A percentile compares a stretch with the other conserved stretches of the same genome.
These are phyloP conservation scores for Adiantum capillusveneris DNA, from an alignment of 75 land plant species.

Conservation along the genomic window DNA sequence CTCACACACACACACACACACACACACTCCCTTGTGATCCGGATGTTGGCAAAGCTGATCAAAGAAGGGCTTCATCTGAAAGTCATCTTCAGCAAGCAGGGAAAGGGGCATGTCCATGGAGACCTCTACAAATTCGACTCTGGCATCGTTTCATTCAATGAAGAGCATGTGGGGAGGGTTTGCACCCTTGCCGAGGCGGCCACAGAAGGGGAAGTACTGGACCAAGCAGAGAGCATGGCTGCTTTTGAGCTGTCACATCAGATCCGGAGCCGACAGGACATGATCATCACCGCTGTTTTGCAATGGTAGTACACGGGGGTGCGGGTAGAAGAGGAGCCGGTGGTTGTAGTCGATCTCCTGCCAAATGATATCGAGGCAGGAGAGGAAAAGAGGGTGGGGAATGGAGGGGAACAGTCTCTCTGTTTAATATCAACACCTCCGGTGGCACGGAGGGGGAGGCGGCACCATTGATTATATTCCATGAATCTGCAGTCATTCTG, in stretches of 20 bases:
- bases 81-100: background rate
- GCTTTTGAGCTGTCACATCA: background rate
- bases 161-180: background rate
- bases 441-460: too few relatives aligned
- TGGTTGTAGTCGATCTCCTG: background rate
- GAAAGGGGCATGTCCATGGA: background rate
- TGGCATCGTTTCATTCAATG: background rate
- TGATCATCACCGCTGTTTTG: too few relatives aligned
- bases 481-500: too few relatives aligned
- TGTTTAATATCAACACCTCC: too few relatives aligned
- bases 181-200: background rate
- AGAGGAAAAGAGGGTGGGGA: background rate
- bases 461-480: too few relatives aligned
- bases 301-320: background rate
- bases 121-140: conserved; percentile 1
- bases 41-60: background rate
- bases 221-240: background rate
- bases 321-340: conserved; percentile 1
- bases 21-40: background rate
- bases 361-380: conserved; percentile 2
- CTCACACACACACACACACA: too few relatives aligned
- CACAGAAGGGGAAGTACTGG: background rate
- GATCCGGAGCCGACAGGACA: too few relatives aligned
- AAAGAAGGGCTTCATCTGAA: conserved; percentile 1
- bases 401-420: too few relatives aligned